Evolutionary conservation across 148 eudicot genomes (phyloP).

Genomic region (Tetragonia tetragonoides): DNA sequence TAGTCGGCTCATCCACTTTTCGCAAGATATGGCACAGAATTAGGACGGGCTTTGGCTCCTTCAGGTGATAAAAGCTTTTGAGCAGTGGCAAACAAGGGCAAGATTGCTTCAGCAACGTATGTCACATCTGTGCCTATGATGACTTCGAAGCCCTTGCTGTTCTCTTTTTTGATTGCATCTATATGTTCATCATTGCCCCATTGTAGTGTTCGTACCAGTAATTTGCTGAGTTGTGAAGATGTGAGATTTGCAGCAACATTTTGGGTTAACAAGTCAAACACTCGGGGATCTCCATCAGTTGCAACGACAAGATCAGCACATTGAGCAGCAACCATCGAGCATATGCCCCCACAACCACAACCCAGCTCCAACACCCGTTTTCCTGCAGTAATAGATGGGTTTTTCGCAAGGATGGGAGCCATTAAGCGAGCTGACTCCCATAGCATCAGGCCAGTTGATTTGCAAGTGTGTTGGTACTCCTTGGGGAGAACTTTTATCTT

Average conservation of each 20-base stretch:
- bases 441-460: constrained; percentile 89
- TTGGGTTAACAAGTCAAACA: constrained; percentile 49
- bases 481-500: constrained; percentile 66
- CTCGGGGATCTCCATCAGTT: constrained; percentile 73
- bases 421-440: constrained; percentile 96
- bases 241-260: constrained; percentile 56
- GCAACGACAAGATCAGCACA: constrained; percentile 71
- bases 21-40: constrained; percentile 78
- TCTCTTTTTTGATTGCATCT: constrained; percentile 43
- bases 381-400: constrained; percentile 62
- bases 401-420: constrained; percentile 67
- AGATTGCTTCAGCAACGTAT: constrained; percentile 61
- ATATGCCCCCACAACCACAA: constrained; percentile 75
- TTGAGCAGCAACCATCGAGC: constrained; percentile 72
- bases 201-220: constrained; percentile 41
- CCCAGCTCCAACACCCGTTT: constrained; percentile 78
- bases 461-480: constrained; percentile 93
- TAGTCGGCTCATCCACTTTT: constrained; percentile 80
- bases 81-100: constrained; percentile 80
- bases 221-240: constrained; percentile 23
- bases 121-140: constrained; percentile 93
- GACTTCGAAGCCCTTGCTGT: constrained; percentile 56
- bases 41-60: constrained; percentile 38
- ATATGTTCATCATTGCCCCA: constrained; percentile 80
- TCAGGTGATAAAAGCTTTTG: constrained; percentile 48